Evolutionary conservation across 768 basidiomycete species (phyloP).

Genomic region (Pluteus cervinus): DNA sequence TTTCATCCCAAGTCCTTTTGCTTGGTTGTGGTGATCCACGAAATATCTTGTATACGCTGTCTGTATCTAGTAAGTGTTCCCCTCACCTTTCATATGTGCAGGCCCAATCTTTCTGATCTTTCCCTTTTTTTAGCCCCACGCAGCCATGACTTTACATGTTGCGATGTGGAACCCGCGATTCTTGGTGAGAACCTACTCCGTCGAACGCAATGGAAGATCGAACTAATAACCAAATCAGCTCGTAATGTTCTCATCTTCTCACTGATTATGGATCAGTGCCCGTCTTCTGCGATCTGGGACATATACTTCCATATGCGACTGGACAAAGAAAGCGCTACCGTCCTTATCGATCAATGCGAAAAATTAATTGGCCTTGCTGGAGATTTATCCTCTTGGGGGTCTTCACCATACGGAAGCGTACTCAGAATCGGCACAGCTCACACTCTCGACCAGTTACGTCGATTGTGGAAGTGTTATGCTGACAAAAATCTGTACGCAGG

Average conservation of each 20-base stretch:
- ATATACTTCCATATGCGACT: slow-evolving; percentile 45
- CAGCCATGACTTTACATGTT: background rate
- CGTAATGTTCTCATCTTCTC: background rate
- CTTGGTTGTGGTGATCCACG: slow-evolving; percentile 45
- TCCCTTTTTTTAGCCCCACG: background rate
- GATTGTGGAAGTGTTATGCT: slow-evolving; percentile 36
- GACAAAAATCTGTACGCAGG: too few relatives aligned
- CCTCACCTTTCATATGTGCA: too few relatives aligned
- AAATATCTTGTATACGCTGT: slow-evolving; percentile 38
- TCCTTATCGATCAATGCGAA: slow-evolving; percentile 32
- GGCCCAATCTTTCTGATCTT: background rate
- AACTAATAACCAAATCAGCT: background rate
- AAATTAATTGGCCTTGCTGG: slow-evolving; percentile 28
- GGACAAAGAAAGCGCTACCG: slow-evolving; percentile 24
- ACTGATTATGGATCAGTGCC: slow-evolving; percentile 35
- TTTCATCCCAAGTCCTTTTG: slow-evolving; percentile 33
- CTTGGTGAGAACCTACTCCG: background rate
- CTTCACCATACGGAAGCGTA: slow-evolving; percentile 28
- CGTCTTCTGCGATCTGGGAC: slow-evolving; percentile 32
- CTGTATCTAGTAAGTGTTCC: slow-evolving; percentile 16
- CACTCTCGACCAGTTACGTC: slow-evolving; percentile 32
- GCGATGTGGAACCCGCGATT: background rate
- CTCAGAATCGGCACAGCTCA: slow-evolving; percentile 32
- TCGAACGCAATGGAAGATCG: too few relatives aligned
- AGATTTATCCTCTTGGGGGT: slow-evolving; percentile 30